A percentile compares a stretch with the other conserved stretches of the same genome.
Conservation (phyloP, 805 yeast genomes). For the Priceomyces castillae region DNA sequence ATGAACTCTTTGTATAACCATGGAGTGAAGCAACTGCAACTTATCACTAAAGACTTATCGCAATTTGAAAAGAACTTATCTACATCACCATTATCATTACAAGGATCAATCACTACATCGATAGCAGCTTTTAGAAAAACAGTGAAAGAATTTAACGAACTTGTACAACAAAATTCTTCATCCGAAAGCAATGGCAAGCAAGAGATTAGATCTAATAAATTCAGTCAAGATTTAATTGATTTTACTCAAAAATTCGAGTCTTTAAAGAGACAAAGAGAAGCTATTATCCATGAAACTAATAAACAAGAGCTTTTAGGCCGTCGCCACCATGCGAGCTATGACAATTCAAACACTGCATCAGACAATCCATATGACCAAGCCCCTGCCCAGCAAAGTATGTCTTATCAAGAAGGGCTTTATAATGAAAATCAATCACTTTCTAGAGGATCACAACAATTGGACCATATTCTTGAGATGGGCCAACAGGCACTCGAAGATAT, state of each 20-base stretch:
- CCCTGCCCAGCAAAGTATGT: conserved; percentile 25
- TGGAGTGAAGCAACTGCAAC: conserved; percentile 80
- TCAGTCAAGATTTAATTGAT: conserved; percentile 47
- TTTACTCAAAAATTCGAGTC: conserved; percentile 49
- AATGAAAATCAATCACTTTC: conserved; percentile 64
- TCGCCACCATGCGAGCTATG: conserved; percentile 38
- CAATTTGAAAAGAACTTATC: conserved; percentile 63
- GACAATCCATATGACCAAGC: conserved; percentile 47
- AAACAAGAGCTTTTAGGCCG: conserved; percentile 57
- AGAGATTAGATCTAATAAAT: conserved; percentile 50
- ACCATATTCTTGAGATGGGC: conserved; percentile 89
- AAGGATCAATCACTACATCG: conserved; percentile 78
- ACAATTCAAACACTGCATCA: conserved; percentile 16
- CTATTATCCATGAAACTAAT: conserved; percentile 42
- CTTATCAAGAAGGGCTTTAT: conserved; percentile 60
- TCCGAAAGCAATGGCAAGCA: conserved; percentile 55
- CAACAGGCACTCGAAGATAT: conserved; percentile 80
- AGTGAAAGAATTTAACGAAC: conserved; percentile 60
- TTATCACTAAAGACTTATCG: conserved; percentile 65
- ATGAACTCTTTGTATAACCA: conserved; percentile 87
- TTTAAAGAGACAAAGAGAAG: conserved; percentile 58
- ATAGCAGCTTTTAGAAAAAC: conserved; percentile 73
- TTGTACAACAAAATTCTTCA: conserved; percentile 57
- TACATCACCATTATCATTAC: conserved; percentile 71
- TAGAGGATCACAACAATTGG: conserved; percentile 78